Evolutionary conservation across 805 yeast species (phyloP).

Genomic region (Cyberlindnera samutprakarnensis): DNA sequence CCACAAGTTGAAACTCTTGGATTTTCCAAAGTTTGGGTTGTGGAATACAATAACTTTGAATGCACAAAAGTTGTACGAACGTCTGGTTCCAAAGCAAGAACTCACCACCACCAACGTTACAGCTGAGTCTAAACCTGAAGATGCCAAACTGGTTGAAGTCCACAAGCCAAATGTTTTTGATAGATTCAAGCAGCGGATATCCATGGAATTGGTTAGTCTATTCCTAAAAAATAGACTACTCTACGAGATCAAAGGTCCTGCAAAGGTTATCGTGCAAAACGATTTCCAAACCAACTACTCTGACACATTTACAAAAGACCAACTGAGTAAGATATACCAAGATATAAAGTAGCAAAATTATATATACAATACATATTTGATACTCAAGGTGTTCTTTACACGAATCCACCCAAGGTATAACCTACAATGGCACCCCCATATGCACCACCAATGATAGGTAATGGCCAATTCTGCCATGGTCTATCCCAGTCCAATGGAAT

Average conservation of each 20-base stretch:
- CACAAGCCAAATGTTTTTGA: slow-evolving; percentile 4
- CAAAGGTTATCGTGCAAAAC: slow-evolving; percentile 22
- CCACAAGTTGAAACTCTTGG: slow-evolving; percentile 6
- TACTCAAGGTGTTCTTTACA: slow-evolving; percentile 12
- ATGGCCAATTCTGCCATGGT: slow-evolving; percentile 95
- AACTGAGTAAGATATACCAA: slow-evolving; percentile 11
- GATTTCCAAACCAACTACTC: slow-evolving; percentile 2
- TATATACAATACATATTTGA: background rate
- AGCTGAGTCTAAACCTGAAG: background rate
- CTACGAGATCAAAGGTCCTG: slow-evolving; percentile 25
- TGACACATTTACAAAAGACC: slow-evolving; percentile 9
- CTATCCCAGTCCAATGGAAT: slow-evolving; percentile 98
- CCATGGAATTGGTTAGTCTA: slow-evolving; percentile 8
- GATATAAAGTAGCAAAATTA: slow-evolving; percentile 3
- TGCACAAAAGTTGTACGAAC: slow-evolving; percentile 2
- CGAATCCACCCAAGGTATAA: slow-evolving; percentile 30
- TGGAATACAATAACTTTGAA: slow-evolving; percentile 7
- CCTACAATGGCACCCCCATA: slow-evolving; percentile 71
- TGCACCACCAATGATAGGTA: slow-evolving; percentile 74
- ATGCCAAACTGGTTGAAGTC: slow-evolving; percentile 1
- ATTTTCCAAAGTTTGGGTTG: slow-evolving; percentile 7
- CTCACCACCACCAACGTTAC: background rate
- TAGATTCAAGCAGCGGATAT: slow-evolving; percentile 9
- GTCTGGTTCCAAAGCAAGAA: background rate
- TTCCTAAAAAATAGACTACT: slow-evolving; percentile 16